Percentiles rank a stretch among this genome's conserved stretches.
Conservation (phyloP, 176 grass and related monocot species). For the Guadua angustifolia region DNA sequence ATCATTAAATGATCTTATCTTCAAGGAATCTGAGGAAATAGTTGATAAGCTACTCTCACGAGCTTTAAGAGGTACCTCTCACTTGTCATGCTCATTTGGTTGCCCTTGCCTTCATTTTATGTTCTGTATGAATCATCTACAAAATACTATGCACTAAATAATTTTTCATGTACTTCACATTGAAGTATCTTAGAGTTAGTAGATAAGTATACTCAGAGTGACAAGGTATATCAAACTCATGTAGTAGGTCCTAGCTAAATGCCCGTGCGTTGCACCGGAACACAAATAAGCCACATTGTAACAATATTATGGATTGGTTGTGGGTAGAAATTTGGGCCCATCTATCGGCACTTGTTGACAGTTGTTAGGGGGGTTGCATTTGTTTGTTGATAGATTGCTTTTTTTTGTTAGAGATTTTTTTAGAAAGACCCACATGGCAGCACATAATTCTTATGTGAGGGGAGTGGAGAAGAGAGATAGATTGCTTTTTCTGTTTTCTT, state of each 20-base stretch:
- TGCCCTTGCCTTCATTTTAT: constrained; percentile 13
- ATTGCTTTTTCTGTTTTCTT: no score
- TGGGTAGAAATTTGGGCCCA: no score
- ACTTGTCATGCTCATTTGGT: constrained; percentile 41
- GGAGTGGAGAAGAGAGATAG: no score
- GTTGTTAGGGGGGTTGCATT: no score
- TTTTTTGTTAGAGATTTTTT: no score
- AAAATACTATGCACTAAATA: background rate
- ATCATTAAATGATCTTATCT: constrained; percentile 90
- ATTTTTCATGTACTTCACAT: constrained; percentile 20
- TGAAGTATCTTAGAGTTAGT: constrained; percentile 15
- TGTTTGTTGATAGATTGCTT: no score
- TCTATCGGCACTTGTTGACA: no score
- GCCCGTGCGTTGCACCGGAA: no score
- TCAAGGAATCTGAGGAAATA: constrained; percentile 71
- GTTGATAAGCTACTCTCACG: constrained; percentile 70
- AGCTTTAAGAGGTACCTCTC: constrained; percentile 74
- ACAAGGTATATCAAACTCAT: constrained; percentile 17
- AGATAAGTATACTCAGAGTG: constrained; percentile 18
- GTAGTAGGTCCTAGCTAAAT: background rate
- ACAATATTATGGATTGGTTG: no score
- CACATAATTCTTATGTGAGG: no score
- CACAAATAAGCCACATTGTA: no score
- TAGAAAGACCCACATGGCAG: no score
- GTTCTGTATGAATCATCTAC: background rate